A percentile compares a stretch with the other conserved stretches of the same genome.
Evolutionary conservation across 2,329 filamentous ascomycete species (phyloP).

Genomic region (Sarocladium brachiariae): DNA sequence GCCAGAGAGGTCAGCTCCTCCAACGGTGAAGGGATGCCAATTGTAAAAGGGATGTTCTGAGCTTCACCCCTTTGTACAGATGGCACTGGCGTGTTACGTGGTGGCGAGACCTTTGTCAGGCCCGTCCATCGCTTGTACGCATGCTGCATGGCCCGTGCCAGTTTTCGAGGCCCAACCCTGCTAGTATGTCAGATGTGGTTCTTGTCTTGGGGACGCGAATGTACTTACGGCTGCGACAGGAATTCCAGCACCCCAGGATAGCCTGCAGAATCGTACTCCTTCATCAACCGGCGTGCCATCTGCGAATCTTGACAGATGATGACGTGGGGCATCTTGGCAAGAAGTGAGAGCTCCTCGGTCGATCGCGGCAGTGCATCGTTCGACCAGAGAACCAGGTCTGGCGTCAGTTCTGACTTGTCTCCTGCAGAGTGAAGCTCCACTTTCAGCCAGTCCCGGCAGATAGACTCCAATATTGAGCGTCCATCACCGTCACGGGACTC

Average conservation of each 20-base stretch:
- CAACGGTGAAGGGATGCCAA: conserved; percentile 2
- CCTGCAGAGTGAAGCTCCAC: conserved; percentile 20
- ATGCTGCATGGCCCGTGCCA: conserved; percentile 23
- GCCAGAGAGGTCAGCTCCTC: conserved; percentile 3
- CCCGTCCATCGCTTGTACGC: conserved; percentile 19
- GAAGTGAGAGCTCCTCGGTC: conserved; percentile 1
- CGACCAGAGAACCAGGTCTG: conserved; percentile 21
- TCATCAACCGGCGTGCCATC: conserved; percentile 20
- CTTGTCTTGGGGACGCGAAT: background rate
- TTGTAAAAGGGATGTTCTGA: background rate
- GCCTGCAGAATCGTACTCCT: conserved; percentile 14
- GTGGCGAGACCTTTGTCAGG: conserved; percentile 6
- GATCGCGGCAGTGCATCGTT: conserved; percentile 12
- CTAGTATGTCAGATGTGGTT: background rate
- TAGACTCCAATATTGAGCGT: conserved; percentile 15
- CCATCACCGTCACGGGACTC: conserved; percentile 11
- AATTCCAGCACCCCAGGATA: conserved; percentile 25
- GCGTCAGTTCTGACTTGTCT: conserved; percentile 11
- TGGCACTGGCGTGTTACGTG: background rate
- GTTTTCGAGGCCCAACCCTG: conserved; percentile 30
- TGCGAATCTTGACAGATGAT: conserved; percentile 27
- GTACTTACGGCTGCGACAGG: conserved; percentile 30
- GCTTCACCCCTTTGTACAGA: background rate
- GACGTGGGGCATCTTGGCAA: conserved; percentile 18
- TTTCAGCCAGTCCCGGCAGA: conserved; percentile 27